Evolutionary conservation across 441 rosid genomes (phyloP).

Genomic region (Dalechampia spathulata): DNA sequence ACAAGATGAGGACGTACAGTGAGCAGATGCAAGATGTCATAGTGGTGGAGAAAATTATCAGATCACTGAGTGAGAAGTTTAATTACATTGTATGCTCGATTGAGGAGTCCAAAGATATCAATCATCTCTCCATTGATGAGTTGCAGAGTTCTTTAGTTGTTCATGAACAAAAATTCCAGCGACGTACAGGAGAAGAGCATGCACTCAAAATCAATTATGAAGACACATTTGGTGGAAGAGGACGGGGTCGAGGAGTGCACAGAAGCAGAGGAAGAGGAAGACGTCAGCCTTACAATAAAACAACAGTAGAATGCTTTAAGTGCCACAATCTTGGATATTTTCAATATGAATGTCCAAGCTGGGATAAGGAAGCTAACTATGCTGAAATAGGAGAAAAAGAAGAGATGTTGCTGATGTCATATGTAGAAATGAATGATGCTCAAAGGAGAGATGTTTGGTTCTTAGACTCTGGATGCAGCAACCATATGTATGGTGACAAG

Average conservation of each 20-base stretch:
- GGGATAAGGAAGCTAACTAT: slow-evolving; percentile 3
- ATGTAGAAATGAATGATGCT: neutral
- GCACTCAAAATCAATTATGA: neutral
- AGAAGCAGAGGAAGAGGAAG: slow-evolving; percentile 3
- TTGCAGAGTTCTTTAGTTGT: neutral
- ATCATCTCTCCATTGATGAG: neutral
- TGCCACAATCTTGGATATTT: slow-evolving; percentile 10
- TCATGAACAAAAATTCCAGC: neutral
- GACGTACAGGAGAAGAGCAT: neutral
- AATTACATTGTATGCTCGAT: too few relatives aligned
- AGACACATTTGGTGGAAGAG: neutral
- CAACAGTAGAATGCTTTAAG: neutral
- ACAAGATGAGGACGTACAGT: neutral
- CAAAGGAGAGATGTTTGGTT: neutral
- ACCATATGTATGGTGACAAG: neutral
- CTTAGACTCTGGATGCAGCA: neutral
- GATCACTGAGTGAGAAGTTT: neutral
- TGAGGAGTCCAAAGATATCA: neutral
- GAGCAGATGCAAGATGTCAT: neutral
- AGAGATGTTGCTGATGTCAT: too few relatives aligned
- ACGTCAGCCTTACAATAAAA: neutral
- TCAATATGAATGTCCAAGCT: slow-evolving; percentile 1
- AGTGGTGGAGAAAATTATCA: neutral
- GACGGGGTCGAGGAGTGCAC: neutral
- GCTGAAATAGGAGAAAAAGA: neutral